phyloP scores from a whole-genome alignment of 2,329 filamentous ascomycete genomes.

The Fonsecaea erecta region DNA sequence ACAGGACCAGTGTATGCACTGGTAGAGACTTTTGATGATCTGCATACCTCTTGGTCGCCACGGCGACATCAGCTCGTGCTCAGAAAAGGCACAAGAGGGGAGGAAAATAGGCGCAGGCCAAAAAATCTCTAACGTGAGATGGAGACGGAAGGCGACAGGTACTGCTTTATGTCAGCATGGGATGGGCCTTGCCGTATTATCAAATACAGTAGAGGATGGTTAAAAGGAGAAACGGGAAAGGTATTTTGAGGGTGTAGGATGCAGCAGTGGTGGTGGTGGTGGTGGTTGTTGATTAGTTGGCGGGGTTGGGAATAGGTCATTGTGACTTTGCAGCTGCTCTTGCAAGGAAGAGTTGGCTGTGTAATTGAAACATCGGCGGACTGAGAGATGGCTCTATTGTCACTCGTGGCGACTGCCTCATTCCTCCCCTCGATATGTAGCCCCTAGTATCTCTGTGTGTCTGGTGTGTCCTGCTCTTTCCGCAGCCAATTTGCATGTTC shows the following conservation, averaged over 20 bases:
- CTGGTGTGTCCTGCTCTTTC: not conserved
- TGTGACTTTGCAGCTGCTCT: too few species aligned
- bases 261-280: not conserved
- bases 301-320: too few species aligned
- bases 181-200: not conserved
- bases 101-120: not conserved
- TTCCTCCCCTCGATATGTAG: not conserved
- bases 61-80: not conserved
- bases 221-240: not conserved
- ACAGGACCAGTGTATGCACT: too few species aligned
- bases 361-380: not conserved
- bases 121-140: constrained; percentile 8
- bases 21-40: not conserved
- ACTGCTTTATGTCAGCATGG: constrained; percentile 14
- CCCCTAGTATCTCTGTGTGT: not conserved
- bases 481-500: not conserved
- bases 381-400: not conserved
- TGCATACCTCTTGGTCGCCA: constrained; percentile 13
- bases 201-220: constrained; percentile 4
- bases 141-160: not conserved
- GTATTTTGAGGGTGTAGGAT: not conserved
- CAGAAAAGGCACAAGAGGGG: too few species aligned
- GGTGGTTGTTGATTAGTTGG: too few species aligned
- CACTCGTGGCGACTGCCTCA: constrained; percentile 9
- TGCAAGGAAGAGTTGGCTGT: not conserved